Evolutionary conservation across 2,329 filamentous ascomycete genomes (phyloP), one percentile per base, ranked within the genome.

Genomic region (Phaeoacremonium minimum): DNA sequence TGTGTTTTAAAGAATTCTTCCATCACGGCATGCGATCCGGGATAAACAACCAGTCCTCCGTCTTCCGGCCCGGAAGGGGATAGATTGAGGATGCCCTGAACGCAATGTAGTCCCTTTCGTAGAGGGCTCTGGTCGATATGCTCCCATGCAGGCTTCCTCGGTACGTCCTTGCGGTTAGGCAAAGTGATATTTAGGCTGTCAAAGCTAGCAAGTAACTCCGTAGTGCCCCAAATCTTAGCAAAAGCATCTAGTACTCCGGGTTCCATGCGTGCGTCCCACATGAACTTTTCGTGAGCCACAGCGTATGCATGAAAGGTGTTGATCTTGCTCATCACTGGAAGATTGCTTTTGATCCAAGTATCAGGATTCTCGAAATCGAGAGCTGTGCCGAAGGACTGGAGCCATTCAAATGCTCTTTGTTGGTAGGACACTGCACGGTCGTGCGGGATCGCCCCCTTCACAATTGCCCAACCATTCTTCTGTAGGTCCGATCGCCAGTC

Each of bases 401-500:
- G 33, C 37, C 39, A 41, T 3, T 40, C 43, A 22, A 46, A 46
- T 3, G 53, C 48, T 15, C 50, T 50, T 20, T 50, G 36, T n/a
- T 49, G 45, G 43, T 66, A 65, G 4, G 44, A 40, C 7, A 54
- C 43, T 2, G 66, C 67, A 20, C 56, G 52, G n/a, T 65, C 64
- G 5, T 41, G 47, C 0, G 66, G 60, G 28, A 72, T 58, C 3
- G 64, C 68, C 2, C 61, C 61, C 38, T 69, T 71, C 36, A 73
- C 49, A 9, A 72, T 56, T n/a, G 20, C 29, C 9, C 9, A 26
- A n/a, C 22, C 22, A n/a, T 26, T 26, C 22, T 26, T 26, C 22
- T 26, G 22, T 9, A 26, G 22, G 22, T 26, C 22, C 9, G 22
- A 26, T 26, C 22, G 22, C 22, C 22, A 26, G 22, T 26, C 22